These are phyloP conservation scores for Pseudophaeomoniella oleicola DNA, from an alignment of 2,329 filamentous ascomycete genomes.

Conservation along the genomic window DNA sequence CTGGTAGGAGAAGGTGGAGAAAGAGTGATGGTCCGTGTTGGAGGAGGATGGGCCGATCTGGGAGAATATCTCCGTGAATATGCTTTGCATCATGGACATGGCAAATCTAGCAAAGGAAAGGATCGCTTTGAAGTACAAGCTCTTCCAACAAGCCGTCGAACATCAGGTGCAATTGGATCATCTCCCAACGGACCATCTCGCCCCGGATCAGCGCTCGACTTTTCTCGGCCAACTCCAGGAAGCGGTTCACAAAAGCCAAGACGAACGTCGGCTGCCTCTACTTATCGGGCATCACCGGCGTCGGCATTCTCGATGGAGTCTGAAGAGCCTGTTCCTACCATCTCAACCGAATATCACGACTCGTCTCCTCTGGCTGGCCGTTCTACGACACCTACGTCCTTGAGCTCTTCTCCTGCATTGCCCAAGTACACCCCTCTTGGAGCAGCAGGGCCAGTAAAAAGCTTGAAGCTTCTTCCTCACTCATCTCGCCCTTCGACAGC, in stretches of 20 bases:
- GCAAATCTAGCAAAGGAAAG: conserved; percentile 42
- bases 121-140: conserved; percentile 36
- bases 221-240: conserved; percentile 1
- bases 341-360: not conserved
- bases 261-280: not conserved
- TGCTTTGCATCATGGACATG: conserved; percentile 67
- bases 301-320: not conserved
- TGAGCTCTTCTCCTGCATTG: conserved; percentile 22
- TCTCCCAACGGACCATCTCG: not conserved
- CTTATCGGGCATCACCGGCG: not conserved
- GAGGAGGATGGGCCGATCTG: conserved; percentile 94
- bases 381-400: conserved; percentile 12
- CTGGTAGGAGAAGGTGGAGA: conserved; percentile 81
- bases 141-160: conserved; percentile 16
- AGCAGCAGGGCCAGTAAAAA: conserved; percentile 24
- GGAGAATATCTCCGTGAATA: conserved; percentile 92
- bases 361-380: not conserved
- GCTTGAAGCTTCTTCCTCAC: not conserved
- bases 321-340: not conserved
- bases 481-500: not conserved
- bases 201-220: not conserved
- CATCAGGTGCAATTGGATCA: conserved; percentile 15
- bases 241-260: not conserved
- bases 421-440: conserved; percentile 27
- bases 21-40: conserved; percentile 93